Conservation (phyloP, 2,329 filamentous ascomycete genomes). For the Diplodia sapinea region DNA sequence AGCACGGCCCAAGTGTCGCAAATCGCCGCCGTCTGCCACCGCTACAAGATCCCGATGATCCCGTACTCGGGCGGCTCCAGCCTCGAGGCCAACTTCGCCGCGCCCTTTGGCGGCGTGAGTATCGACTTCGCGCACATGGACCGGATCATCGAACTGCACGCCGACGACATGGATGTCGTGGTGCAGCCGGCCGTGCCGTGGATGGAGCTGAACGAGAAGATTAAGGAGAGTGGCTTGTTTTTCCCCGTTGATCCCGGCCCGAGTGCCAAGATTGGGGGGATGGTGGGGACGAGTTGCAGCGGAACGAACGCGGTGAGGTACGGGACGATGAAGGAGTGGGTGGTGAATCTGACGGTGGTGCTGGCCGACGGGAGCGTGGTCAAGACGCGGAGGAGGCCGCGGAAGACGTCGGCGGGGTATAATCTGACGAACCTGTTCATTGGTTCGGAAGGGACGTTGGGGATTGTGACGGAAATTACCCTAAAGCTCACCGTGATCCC, state of each 20-base stretch:
- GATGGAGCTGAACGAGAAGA: conserved; percentile 82
- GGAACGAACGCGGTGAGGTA: conserved; percentile 82
- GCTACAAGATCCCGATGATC: conserved; percentile 79
- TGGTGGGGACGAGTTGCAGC: conserved; percentile 76
- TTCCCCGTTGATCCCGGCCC: conserved; percentile 89
- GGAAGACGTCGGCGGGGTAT: conserved; percentile 81
- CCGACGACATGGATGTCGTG: conserved; percentile 89
- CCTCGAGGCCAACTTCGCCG: conserved; percentile 88
- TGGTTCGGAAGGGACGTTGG: conserved; percentile 80
- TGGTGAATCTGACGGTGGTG: conserved; percentile 81
- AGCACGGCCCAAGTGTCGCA: conserved; percentile 68
- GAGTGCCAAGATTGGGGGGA: conserved; percentile 76
- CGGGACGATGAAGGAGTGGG: conserved; percentile 88
- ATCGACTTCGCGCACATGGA: conserved; percentile 93
- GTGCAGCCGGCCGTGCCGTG: conserved; percentile 92
- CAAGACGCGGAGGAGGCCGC: conserved; percentile 76
- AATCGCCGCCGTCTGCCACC: conserved; percentile 74
- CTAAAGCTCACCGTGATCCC: conserved; percentile 80
- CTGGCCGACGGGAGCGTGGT: conserved; percentile 78
- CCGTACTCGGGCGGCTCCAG: conserved; percentile 86
- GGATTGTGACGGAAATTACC: conserved; percentile 81
- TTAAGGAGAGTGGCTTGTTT: conserved; percentile 77
- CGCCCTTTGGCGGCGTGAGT: conserved; percentile 83
- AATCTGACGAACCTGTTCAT: conserved; percentile 82
- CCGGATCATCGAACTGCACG: conserved; percentile 76